Conservation (phyloP, 495 filamentous ascomycete species). For the Penicillium tannophilum region DNA sequence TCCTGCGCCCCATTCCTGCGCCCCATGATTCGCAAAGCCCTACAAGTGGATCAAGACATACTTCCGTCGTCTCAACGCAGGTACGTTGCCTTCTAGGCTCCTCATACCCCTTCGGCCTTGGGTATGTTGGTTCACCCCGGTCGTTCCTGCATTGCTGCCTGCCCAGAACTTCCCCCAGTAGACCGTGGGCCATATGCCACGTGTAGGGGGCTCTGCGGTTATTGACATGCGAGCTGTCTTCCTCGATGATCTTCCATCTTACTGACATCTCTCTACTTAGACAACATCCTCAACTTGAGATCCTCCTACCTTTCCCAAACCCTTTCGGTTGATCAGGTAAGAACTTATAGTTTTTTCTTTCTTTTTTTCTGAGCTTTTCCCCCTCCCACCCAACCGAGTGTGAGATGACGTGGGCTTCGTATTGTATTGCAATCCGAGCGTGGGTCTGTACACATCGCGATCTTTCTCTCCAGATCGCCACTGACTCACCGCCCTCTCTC, state of each 20-base stretch:
- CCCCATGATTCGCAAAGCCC: conserved; percentile 25
- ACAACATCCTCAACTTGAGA: background rate
- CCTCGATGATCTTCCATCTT: background rate
- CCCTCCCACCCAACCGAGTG: background rate
- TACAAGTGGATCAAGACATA: conserved; percentile 20
- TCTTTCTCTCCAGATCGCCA: background rate
- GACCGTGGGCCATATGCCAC: conserved; percentile 8
- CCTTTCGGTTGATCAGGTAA: background rate
- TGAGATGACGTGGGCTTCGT: conserved; percentile 8
- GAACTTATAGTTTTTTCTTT: background rate
- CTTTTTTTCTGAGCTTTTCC: background rate
- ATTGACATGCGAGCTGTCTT: conserved; percentile 8
- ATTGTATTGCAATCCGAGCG: conserved; percentile 6
- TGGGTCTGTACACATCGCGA: background rate
- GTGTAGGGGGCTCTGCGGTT: conserved; percentile 26
- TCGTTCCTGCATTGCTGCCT: conserved; percentile 28
- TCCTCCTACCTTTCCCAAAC: background rate
- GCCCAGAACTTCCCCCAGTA: background rate
- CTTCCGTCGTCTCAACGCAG: conserved; percentile 16
- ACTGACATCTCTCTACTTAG: background rate
- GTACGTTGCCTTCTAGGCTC: conserved; percentile 16
- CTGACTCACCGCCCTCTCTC: conserved; percentile 24
- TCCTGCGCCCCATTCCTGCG: conserved; percentile 2
- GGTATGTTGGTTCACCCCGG: background rate
- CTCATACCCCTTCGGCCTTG: background rate